phyloP scores from a whole-genome alignment of 306 rosid species.

The Fragaria nilgerrensis region DNA sequence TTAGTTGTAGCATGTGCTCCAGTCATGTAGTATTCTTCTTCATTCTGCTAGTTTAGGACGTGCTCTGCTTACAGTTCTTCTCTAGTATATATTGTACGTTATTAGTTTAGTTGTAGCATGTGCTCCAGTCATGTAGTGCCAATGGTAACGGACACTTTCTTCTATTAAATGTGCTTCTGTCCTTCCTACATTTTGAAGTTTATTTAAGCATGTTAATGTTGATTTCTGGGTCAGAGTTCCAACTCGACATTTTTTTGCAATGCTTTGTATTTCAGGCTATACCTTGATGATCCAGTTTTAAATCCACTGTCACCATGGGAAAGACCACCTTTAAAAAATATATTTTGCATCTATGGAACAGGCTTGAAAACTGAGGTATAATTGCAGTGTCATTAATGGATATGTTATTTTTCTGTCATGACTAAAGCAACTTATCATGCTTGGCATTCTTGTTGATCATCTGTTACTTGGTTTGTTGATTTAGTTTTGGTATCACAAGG shows the following conservation, averaged over 20 bases:
- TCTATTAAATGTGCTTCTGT: not conserved
- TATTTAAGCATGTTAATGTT: not conserved
- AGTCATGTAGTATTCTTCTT: constrained; percentile 7
- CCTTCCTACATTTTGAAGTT: not conserved
- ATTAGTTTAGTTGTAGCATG: not conserved
- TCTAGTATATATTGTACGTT: not conserved
- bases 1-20: not conserved
- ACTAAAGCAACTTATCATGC: constrained; percentile 8
- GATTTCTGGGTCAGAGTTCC: constrained; percentile 16
- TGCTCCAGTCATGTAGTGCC: constrained; percentile 1
- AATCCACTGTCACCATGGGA: constrained; percentile 99
- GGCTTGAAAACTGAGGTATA: constrained; percentile 88
- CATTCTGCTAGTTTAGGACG: constrained; percentile 11
- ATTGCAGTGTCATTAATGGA: constrained; percentile 15
- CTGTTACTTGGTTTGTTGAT: not conserved
- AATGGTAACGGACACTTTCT: not conserved
- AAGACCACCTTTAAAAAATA: constrained; percentile 89
- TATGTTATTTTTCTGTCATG: constrained; percentile 16
- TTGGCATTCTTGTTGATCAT: constrained; percentile 3
- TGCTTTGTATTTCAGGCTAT: constrained; percentile 65
- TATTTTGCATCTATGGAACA: constrained; percentile 85
- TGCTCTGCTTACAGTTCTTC: constrained; percentile 9
- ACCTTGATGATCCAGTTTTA: constrained; percentile 74
- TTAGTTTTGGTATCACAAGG: not conserved
- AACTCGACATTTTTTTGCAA: constrained; percentile 16